Base-by-base conservation (phyloP, 2,329 filamentous ascomycete genomes). In the Claviceps capensis region DNA sequence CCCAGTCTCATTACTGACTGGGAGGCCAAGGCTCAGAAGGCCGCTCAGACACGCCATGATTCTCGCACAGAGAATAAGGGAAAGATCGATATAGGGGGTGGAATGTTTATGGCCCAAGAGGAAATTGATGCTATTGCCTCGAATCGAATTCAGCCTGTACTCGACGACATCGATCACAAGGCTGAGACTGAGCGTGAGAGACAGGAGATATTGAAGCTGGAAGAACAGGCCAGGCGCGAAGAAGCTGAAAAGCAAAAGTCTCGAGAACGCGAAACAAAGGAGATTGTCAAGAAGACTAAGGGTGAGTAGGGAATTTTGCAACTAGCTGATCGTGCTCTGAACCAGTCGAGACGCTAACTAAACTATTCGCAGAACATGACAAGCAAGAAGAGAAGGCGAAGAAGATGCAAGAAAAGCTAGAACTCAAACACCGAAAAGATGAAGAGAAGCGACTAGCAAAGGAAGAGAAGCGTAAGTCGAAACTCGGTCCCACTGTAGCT, bases 121-220 rank as follows among this genome's bases (percentile, higher is more conserved):
- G 86, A 89, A 47, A 81, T 96, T 16, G 82, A 96, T 56, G 81
- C 80, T 5, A 86, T 95, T 58, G 90, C 90, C 2, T 77, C 81
- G 13, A 80, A 77, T 46, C 81, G 83, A 58, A 78, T 96, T 16
- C 86, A 91, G 64, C 90, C 90, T 4, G 81, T 93, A 0, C 66
- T 96, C 5, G 84, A 95, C 58, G 86, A 94, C 57, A 93, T 96
- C 55, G 82, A 83, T 50, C 82, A 86, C 49, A 86, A 83, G 62
- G 86, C 86, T 0, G 85, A 89, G 61, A 75, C 75, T 55, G 83
- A 88, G 63, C 75, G 79, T 41, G 86, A 84, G 48, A 76, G 82
- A 54, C 76, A 85, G 54, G 73, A 81, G 55, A 81, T 88, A 53
- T 74, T 81, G 56, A 76, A 78, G 59, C 76, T 83, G 62, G 76